Percentiles rank a stretch among this genome's conserved stretches.
phyloP scores from a whole-genome alignment of 768 basidiomycete genomes.

The Saitozyma podzolica region DNA sequence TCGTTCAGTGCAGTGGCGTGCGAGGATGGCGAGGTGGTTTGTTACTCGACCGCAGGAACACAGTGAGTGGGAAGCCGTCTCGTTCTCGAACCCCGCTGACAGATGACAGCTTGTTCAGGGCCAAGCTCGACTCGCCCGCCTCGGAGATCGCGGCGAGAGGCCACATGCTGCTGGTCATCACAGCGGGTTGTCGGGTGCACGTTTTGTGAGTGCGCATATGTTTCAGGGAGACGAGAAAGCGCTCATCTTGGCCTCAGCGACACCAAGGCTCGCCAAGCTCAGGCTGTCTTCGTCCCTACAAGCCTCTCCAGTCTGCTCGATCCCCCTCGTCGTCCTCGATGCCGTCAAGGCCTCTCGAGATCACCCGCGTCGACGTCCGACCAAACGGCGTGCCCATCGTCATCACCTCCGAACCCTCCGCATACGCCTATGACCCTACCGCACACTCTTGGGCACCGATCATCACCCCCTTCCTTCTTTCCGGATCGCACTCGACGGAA shows the following conservation, averaged over 20 bases:
- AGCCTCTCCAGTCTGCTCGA: slow-evolving; percentile 59
- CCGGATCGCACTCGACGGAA: neutral
- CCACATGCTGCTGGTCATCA: slow-evolving; percentile 69
- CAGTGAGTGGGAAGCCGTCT: slow-evolving; percentile 58
- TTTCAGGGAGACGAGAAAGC: neutral
- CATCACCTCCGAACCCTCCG: slow-evolving; percentile 71
- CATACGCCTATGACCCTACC: slow-evolving; percentile 73
- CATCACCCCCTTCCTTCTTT: slow-evolving; percentile 60
- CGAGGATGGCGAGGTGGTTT: slow-evolving; percentile 74
- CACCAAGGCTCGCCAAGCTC: slow-evolving; percentile 64
- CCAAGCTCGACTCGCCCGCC: slow-evolving; percentile 42
- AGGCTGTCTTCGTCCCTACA: slow-evolving; percentile 54
- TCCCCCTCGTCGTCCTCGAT: slow-evolving; percentile 58
- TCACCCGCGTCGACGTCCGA: slow-evolving; percentile 68
- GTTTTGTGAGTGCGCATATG: slow-evolving; percentile 63
- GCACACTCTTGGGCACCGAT: slow-evolving; percentile 72
- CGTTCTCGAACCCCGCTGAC: neutral
- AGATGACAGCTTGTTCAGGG: no score
- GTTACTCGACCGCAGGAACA: slow-evolving; percentile 82
- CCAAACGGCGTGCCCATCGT: slow-evolving; percentile 79
- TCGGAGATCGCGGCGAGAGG: slow-evolving; percentile 69
- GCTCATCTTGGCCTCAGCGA: slow-evolving; percentile 60
- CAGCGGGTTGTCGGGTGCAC: slow-evolving; percentile 68
- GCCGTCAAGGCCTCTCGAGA: slow-evolving; percentile 36
- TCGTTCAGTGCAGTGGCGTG: slow-evolving; percentile 73